Evolutionary conservation across 371 early-diverging fungal genomes (phyloP).

Genomic region (Circinella minor): DNA sequence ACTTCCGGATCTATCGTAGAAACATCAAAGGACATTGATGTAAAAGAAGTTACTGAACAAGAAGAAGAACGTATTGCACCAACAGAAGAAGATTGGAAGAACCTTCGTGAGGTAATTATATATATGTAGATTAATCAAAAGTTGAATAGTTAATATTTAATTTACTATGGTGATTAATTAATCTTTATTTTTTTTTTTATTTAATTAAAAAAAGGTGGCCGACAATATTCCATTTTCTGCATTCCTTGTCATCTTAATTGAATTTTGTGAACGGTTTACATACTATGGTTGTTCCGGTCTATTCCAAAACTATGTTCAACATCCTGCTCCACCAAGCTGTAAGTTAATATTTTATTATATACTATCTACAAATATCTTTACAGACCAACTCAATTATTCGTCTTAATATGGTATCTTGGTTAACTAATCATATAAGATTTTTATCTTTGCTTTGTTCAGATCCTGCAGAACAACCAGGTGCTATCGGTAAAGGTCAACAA

Average conservation of each 20-base stretch:
- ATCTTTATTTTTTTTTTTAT: no score
- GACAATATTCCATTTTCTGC: conserved; percentile 61
- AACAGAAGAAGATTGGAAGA: conserved; percentile 35
- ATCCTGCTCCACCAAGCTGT: conserved; percentile 48
- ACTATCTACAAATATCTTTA: neutral
- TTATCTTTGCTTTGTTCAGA: conserved; percentile 23
- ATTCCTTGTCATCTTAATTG: conserved; percentile 68
- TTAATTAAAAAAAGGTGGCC: neutral
- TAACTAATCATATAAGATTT: conserved; percentile 4
- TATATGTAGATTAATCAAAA: no score
- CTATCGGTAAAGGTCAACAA: conserved; percentile 50
- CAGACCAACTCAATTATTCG: neutral
- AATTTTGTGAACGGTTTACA: conserved; percentile 81
- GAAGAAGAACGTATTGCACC: conserved; percentile 22
- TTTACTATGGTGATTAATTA: no score
- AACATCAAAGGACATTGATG: no score
- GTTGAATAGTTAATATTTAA: no score
- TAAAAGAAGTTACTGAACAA: no score
- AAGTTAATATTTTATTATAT: conserved; percentile 19
- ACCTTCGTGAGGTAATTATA: conserved; percentile 42
- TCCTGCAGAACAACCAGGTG: conserved; percentile 51
- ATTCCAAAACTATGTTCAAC: conserved; percentile 69
- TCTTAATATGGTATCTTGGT: neutral
- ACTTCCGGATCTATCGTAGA: no score
- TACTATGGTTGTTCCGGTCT: conserved; percentile 71